Base-by-base conservation (phyloP, 2,329 filamentous ascomycete species). In the Scolecobasidium constrictum region DNA sequence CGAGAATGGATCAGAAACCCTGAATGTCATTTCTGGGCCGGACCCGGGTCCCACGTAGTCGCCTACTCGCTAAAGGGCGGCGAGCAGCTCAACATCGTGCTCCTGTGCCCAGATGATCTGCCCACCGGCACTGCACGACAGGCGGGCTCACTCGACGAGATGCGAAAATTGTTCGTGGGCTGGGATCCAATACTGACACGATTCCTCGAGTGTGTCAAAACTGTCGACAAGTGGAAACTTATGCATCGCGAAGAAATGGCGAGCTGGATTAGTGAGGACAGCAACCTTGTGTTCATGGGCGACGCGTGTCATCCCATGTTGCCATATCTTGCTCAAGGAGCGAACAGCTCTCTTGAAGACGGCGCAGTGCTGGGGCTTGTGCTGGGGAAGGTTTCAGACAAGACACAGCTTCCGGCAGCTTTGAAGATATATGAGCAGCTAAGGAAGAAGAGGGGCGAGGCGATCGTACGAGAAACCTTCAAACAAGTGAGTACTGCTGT, bases 191-290 rank as follows among this genome's bases (percentile, higher is more conserved):
- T 62, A 13, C 51, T 66, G 39, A 68, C 58, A 17, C 53, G 56
- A 13, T 65, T 72, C 37, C 55, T 72, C 11, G 58, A 60, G 3
- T 66, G 69, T 35, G 77, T 82, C 0, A 67, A 73, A 28, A 66
- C 59, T 1, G 76, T 83, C 0, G 71, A 77, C 31, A 84, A 83
- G 56, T 85, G 81, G 81, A 80, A 77, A 53, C 56, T 85, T 23
- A 78, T 83, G 73, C 68, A 75, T 34, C 52, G 50, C 48, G 62
- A 64, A 2, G 68, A 75, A 47, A 61, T 79, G 51, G 60, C 65
- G 7, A 67, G 59, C 2, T 79, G 76, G 76, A 62, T 75, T 1
- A 75, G 70, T 45, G 58, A 68, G 0, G 55, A 62, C 43, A 67
- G 63, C 0, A 77, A 72, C 21, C 65, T 78, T 31, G 57, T 65